Conservation (phyloP, 768 basidiomycete genomes). For the Naganishia vaughanmartiniae region DNA sequence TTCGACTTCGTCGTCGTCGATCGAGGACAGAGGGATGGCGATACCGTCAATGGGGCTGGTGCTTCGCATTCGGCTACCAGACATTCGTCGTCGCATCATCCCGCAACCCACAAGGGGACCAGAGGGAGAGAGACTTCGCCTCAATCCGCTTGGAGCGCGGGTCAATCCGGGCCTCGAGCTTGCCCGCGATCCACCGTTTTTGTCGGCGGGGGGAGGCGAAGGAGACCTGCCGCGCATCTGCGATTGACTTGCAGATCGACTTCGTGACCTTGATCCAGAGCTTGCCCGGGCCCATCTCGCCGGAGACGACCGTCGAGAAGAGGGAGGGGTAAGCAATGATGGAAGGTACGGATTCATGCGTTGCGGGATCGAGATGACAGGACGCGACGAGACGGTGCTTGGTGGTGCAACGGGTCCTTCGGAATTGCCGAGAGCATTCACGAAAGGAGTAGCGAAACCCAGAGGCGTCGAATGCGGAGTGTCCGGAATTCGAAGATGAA, state of each 20-base stretch:
- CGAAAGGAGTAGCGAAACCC: background rate
- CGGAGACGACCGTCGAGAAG: constrained; percentile 37
- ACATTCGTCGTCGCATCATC: constrained; percentile 19
- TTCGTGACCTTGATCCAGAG: constrained; percentile 12
- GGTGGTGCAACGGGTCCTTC: constrained; percentile 10
- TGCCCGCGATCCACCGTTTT: background rate
- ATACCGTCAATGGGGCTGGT: constrained; percentile 14
- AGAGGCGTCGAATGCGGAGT: constrained; percentile 10
- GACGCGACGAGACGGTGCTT: constrained; percentile 11
- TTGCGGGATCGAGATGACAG: constrained; percentile 15
- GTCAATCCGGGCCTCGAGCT: background rate
- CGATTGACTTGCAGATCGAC: constrained; percentile 16
- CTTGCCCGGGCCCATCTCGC: constrained; percentile 16
- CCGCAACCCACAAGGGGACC: background rate
- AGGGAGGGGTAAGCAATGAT: constrained; percentile 42
- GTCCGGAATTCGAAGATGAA: background rate
- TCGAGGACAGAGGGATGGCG: background rate
- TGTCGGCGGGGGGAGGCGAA: constrained; percentile 3
- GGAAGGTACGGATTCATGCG: constrained; percentile 33
- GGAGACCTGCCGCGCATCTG: constrained; percentile 2
- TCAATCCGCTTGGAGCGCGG: constrained; percentile 13
- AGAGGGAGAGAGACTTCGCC: constrained; percentile 8
- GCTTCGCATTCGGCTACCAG: constrained; percentile 18
- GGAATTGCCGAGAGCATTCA: background rate
- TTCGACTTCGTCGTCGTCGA: constrained; percentile 5